phyloP scores from a whole-genome alignment of 371 early-diverging fungal genomes.

The Lichtheimia corymbifera region DNA sequence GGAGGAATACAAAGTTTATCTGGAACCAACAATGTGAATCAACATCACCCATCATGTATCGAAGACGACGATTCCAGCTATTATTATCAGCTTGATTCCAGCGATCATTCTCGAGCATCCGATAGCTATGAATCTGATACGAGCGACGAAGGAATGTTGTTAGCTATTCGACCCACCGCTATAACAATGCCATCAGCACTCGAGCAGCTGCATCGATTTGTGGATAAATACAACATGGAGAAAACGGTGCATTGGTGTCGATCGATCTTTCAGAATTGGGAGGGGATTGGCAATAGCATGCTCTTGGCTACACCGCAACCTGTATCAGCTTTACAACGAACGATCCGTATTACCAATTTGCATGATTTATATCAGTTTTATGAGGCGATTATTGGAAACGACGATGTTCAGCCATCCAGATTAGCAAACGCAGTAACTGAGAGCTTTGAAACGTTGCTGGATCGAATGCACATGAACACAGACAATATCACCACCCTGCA shows the following conservation, averaged over 20 bases:
- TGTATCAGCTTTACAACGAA: constrained; percentile 5
- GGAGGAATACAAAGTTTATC: not conserved
- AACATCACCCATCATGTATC: not conserved
- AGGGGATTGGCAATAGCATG: constrained; percentile 47
- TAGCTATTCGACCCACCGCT: constrained; percentile 32
- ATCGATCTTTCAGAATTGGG: constrained; percentile 48
- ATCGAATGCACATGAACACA: constrained; percentile 39
- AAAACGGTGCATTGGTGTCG: constrained; percentile 33
- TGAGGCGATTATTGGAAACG: constrained; percentile 7
- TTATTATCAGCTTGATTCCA: constrained; percentile 10
- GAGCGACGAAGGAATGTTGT: constrained; percentile 24
- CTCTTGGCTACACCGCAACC: not conserved
- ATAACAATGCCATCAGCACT: constrained; percentile 21
- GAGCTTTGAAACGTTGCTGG: constrained; percentile 41
- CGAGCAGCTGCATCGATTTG: constrained; percentile 18
- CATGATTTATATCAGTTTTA: constrained; percentile 8
- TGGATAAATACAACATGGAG: not conserved
- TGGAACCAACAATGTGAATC: not conserved
- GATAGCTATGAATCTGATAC: constrained; percentile 17
- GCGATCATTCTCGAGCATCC: constrained; percentile 1
- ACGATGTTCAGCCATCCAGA: constrained; percentile 6
- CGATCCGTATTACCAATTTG: constrained; percentile 6
- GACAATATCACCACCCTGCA: constrained; percentile 16
- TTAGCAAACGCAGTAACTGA: constrained; percentile 33
- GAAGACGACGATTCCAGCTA: constrained; percentile 5